Conservation (phyloP, 2,329 filamentous ascomycete species). For the Conoideocrella luteorostrata region DNA sequence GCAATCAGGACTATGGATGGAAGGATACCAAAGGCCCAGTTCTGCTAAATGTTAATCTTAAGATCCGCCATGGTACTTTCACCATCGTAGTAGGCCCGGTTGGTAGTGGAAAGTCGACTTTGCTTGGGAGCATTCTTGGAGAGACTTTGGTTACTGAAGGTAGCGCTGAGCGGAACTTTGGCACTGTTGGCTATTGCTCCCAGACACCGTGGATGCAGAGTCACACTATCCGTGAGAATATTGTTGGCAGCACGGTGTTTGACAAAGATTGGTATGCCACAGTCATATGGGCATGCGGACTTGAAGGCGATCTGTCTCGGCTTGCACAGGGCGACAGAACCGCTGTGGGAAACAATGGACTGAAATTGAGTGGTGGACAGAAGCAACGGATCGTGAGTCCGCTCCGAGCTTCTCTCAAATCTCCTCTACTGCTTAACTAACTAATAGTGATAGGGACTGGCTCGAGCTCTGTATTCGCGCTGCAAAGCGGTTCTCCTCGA, state of each 20-base stretch:
- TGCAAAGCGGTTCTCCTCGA: no score
- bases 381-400: no score
- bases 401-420: no score
- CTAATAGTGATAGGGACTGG: no score
- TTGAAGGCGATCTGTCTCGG: conserved; percentile 22
- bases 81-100: neutral
- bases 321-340: conserved; percentile 31
- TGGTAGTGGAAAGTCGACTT: neutral
- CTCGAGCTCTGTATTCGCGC: no score
- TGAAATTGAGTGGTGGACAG: conserved; percentile 38
- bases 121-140: neutral
- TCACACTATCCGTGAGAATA: conserved; percentile 29
- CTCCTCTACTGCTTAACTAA: no score
- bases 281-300: conserved; percentile 27
- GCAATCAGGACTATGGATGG: neutral
- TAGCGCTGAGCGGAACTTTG: no score
- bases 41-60: neutral
- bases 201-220: conserved; percentile 28
- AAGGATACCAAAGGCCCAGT: neutral
- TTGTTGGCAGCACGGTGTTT: conserved; percentile 27
- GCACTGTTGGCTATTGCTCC: conserved; percentile 24
- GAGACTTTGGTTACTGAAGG: no score
- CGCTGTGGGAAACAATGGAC: conserved; percentile 32
- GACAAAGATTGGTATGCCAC: conserved; percentile 26
- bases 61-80: neutral